These are phyloP conservation scores for Lodderomyces metapsilosis DNA, from an alignment of 1,139 yeast species.

Conservation along the genomic window DNA sequence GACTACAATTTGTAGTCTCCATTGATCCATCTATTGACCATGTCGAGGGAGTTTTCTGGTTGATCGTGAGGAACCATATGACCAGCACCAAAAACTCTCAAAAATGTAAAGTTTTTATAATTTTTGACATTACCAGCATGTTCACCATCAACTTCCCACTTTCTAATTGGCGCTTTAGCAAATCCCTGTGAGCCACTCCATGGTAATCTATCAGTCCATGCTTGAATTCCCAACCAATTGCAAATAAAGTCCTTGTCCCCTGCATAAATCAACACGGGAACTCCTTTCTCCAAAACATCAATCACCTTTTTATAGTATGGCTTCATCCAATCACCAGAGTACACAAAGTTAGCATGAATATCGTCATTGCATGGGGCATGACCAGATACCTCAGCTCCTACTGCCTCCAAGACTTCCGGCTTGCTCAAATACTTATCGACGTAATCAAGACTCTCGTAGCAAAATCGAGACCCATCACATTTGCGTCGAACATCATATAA, in stretches of 20 bases:
- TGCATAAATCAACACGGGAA: conserved; percentile 76
- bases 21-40: conserved; percentile 47
- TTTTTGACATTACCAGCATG: conserved; percentile 49
- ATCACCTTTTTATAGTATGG: conserved; percentile 72
- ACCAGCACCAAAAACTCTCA: conserved; percentile 48
- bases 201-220: conserved; percentile 71
- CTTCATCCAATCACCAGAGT: conserved; percentile 92
- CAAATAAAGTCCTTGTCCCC: conserved; percentile 88
- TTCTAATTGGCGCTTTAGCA: conserved; percentile 35
- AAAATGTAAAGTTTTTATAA: conserved; percentile 44
- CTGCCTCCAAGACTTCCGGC: conserved; percentile 56
- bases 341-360: conserved; percentile 74
- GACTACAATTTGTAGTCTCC: conserved; percentile 31
- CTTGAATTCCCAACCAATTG: conserved; percentile 84
- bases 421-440: conserved; percentile 35
- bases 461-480: conserved; percentile 76
- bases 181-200: conserved; percentile 64
- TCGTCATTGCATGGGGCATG: conserved; percentile 86
- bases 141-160: conserved; percentile 39
- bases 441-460: conserved; percentile 50
- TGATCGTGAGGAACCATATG: conserved; percentile 54
- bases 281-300: conserved; percentile 52
- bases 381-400: conserved; percentile 86
- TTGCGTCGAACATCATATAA: conserved; percentile 88
- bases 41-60: conserved; percentile 44